Base-by-base conservation (phyloP, 306 rosid genomes). In the Vicia villosa region DNA sequence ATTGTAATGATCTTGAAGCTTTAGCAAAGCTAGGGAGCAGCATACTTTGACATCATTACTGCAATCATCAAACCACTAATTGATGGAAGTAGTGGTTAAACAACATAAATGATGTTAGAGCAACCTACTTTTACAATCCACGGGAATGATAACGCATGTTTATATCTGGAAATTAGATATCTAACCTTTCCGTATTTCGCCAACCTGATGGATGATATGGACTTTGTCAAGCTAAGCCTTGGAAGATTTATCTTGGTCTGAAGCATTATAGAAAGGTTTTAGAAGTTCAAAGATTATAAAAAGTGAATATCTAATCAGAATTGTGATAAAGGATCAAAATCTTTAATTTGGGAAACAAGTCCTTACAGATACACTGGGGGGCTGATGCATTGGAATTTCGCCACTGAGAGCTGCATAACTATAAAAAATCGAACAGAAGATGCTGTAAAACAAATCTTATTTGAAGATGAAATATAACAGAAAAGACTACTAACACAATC, bases 31-130 rank as follows among this genome's bases (percentile, higher is more conserved):
- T 69, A 60, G 66, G 49, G 86, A 72, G 80, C 98, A 90, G 73
- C 96, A 88, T 50, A 14, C 40, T 85, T 70, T 85, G 62, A 93
- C 94, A 14, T 90, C 97, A 63, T 90, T 84, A 32, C 91, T 90
- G 81, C 96, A 82, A 83, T 93, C 98, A 63, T 93, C 76, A 75
- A 93, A 93, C 98, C 98, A 93, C 98, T 93, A 84, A 85, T 87
- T 30, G 85, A 68, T 28, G 81, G 74, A 83, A 81, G 77, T 78
- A 80, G 88, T 78, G 96, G 96, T 87, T 78, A 30, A 63, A 28
- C 30, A 64, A 78, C 62, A 74, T 37, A 34, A 67, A 58, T 65
- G 14, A 79, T 63, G 81, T 85, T 8, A 76, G 66, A 77, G 32
- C 49, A 69, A 34, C 22, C 36, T 60, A 19, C 24, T 81, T 64